A percentile compares a stretch with the other conserved stretches of the same genome.
phyloP scores from a whole-genome alignment of 2,329 filamentous ascomycete species.

The Fusarium neocosmosporiellum region DNA sequence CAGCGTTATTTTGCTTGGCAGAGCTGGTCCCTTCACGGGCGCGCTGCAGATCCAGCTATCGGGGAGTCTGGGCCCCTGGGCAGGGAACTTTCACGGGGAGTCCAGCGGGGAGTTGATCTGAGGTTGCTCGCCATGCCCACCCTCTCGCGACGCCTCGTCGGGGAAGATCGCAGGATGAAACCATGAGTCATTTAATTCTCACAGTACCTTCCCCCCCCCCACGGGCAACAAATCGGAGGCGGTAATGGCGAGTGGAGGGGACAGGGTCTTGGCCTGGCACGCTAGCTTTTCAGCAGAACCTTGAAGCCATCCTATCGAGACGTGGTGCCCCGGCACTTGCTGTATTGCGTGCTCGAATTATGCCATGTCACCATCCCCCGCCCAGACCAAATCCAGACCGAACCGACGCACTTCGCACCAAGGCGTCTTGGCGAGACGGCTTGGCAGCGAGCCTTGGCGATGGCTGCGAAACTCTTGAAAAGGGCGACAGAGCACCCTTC shows the following conservation, averaged over 20 bases:
- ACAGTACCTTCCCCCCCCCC: constrained; percentile 11
- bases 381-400: constrained; percentile 21
- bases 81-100: not conserved
- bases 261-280: constrained; percentile 19
- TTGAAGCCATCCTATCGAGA: constrained; percentile 15
- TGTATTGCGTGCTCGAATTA: constrained; percentile 40
- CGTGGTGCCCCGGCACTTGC: constrained; percentile 21
- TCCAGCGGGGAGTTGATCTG: constrained; percentile 36
- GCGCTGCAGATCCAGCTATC: not conserved
- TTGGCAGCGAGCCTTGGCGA: not conserved
- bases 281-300: constrained; percentile 10
- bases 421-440: constrained; percentile 8
- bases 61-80: not conserved
- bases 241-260: constrained; percentile 27
- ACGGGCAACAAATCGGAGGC: constrained; percentile 26
- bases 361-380: constrained; percentile 29
- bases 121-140: not conserved
- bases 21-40: not conserved
- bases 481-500: not conserved
- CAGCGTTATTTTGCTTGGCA: constrained; percentile 19
- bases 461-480: constrained; percentile 12
- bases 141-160: constrained; percentile 18
- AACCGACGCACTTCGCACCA: not conserved
- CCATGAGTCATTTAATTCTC: constrained; percentile 39
- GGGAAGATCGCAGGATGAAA: constrained; percentile 21